These are phyloP conservation scores for Diaporthe sp. DNA, from an alignment of 2,329 filamentous ascomycete genomes.

Conservation along the genomic window DNA sequence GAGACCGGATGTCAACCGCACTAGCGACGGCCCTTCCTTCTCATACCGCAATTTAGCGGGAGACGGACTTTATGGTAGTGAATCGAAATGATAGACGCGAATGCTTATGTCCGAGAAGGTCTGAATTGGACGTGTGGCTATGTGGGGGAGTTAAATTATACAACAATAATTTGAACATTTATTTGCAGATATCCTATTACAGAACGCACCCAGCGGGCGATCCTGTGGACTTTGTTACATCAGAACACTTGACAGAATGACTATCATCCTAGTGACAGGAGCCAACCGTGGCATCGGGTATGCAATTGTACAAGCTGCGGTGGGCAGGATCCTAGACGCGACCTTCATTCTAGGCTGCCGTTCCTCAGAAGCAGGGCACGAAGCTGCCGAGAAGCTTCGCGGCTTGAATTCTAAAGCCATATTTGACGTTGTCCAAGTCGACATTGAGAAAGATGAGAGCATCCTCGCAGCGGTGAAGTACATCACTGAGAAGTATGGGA, in stretches of 20 bases:
- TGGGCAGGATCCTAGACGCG: constrained; percentile 41
- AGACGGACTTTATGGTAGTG: neutral
- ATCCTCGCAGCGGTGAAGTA: constrained; percentile 35
- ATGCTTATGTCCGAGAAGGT: neutral
- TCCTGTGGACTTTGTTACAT: neutral
- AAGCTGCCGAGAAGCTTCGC: constrained; percentile 43
- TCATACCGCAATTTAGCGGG: too few relatives aligned
- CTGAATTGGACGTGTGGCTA: neutral
- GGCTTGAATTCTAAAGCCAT: neutral
- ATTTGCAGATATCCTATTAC: neutral
- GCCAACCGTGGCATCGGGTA: constrained; percentile 51
- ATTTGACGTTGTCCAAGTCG: constrained; percentile 36
- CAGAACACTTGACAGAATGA: constrained; percentile 1
- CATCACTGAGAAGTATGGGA: constrained; percentile 40
- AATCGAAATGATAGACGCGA: neutral
- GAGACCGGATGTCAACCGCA: neutral
- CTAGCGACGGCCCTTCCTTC: neutral
- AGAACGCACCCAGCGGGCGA: neutral
- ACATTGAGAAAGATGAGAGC: constrained; percentile 41
- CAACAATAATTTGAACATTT: neutral
- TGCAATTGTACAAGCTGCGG: constrained; percentile 48
- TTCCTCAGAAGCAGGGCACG: constrained; percentile 42
- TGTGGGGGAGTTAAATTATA: neutral
- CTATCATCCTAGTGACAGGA: constrained; percentile 48
- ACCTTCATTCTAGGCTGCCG: constrained; percentile 49